Conservation (phyloP, 2,329 filamentous ascomycete species). For the Metarhizium anisopliae region DNA sequence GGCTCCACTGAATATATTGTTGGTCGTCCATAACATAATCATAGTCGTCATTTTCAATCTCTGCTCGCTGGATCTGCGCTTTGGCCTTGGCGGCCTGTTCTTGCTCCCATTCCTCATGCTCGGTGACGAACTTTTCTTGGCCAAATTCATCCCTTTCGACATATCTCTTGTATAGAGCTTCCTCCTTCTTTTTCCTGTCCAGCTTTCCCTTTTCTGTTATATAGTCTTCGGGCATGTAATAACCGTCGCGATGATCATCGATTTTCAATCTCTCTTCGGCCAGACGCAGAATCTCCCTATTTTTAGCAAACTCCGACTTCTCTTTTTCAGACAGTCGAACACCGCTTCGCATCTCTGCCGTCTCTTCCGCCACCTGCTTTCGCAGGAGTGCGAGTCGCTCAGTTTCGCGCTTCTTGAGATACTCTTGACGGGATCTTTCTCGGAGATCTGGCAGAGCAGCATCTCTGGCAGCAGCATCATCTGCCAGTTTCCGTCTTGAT, state of each 20-base stretch:
- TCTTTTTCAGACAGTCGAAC: conserved; percentile 67
- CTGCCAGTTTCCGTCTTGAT: conserved; percentile 39
- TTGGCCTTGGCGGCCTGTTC: conserved; percentile 86
- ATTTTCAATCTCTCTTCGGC: conserved; percentile 80
- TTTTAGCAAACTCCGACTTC: conserved; percentile 80
- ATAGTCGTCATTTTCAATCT: conserved; percentile 75
- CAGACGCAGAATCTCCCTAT: conserved; percentile 70
- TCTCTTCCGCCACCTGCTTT: conserved; percentile 85
- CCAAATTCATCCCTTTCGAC: conserved; percentile 81
- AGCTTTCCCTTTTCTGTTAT: conserved; percentile 90
- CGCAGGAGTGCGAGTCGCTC: conserved; percentile 80
- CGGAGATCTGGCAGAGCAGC: conserved; percentile 74
- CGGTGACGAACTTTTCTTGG: conserved; percentile 81
- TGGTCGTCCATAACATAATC: conserved; percentile 88
- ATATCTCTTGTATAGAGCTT: conserved; percentile 83
- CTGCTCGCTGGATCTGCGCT: conserved; percentile 67
- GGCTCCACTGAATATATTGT: conserved; percentile 77
- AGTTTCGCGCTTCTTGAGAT: conserved; percentile 84
- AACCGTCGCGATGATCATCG: conserved; percentile 87
- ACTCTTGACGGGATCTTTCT: conserved; percentile 79
- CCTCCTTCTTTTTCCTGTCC: conserved; percentile 77
- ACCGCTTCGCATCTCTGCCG: conserved; percentile 68
- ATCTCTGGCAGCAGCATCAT: conserved; percentile 54
- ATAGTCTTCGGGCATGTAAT: conserved; percentile 88
- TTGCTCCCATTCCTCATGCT: conserved; percentile 92